Conservation (phyloP, 768 basidiomycete genomes). For the Termitomyces titanicus region DNA sequence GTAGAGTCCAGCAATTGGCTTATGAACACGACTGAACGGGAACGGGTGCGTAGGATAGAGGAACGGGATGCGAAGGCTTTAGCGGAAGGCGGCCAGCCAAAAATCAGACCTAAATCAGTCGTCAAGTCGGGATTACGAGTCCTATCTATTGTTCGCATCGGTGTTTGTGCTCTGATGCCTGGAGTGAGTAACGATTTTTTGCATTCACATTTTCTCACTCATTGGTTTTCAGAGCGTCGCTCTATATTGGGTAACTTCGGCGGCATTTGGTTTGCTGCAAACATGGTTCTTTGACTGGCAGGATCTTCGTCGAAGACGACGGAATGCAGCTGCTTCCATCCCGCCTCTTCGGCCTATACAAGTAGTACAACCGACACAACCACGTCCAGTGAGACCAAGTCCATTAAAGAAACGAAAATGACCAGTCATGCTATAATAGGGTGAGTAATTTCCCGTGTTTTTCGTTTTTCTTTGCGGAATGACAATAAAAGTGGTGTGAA, state of each 20-base stretch:
- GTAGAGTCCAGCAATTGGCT: slow-evolving; percentile 79
- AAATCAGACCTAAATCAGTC: slow-evolving; percentile 38
- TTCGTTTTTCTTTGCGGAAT: slow-evolving; percentile 32
- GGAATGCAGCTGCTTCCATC: slow-evolving; percentile 8
- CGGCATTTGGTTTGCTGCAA: slow-evolving; percentile 68
- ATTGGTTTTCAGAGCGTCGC: slow-evolving; percentile 50
- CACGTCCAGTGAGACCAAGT: not conserved
- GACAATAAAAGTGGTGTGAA: slow-evolving; percentile 78
- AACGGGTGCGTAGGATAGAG: slow-evolving; percentile 45
- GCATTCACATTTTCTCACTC: not conserved
- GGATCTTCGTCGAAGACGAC: slow-evolving; percentile 39
- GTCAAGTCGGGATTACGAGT: slow-evolving; percentile 53
- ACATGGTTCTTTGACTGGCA: slow-evolving; percentile 72
- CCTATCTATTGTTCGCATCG: slow-evolving; percentile 62
- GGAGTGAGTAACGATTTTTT: slow-evolving; percentile 46
- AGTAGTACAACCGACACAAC: not conserved
- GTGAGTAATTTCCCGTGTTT: slow-evolving; percentile 18
- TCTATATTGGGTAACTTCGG: slow-evolving; percentile 78
- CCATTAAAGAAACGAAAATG: slow-evolving; percentile 8
- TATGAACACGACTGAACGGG: slow-evolving; percentile 52
- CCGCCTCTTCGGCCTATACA: slow-evolving; percentile 1
- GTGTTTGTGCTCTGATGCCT: slow-evolving; percentile 64
- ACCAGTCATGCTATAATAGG: not conserved
- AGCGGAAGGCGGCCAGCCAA: slow-evolving; percentile 41
- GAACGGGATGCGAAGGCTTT: slow-evolving; percentile 44